Evolutionary conservation across 345 rosid genomes (phyloP).

Genomic region (Lepidium sativum): DNA sequence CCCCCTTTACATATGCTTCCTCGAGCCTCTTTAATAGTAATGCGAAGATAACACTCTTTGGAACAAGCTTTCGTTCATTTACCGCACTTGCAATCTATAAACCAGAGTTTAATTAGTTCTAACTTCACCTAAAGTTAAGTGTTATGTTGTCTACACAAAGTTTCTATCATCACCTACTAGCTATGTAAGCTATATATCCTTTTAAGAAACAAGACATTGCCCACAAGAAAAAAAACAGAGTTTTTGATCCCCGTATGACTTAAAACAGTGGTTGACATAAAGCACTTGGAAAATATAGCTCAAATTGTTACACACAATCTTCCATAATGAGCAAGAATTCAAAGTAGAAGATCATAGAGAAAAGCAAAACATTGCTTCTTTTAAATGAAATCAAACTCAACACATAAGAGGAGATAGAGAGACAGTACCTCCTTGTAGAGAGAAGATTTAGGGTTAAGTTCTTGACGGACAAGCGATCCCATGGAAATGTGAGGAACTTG

Average conservation of each 20-base stretch:
- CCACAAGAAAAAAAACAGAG: not conserved
- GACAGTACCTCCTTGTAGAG: constrained; percentile 55
- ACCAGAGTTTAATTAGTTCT: not conserved
- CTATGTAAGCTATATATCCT: not conserved
- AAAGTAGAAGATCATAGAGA: not conserved
- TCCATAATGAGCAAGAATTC: not conserved
- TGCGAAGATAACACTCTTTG: constrained; percentile 65
- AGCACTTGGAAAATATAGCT: not conserved
- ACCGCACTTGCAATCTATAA: constrained; percentile 36
- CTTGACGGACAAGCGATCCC: constrained; percentile 78
- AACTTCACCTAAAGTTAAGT: not conserved
- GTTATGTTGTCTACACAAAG: not conserved
- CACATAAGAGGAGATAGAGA: not conserved
- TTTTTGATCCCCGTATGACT: not conserved
- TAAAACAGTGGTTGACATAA: not conserved
- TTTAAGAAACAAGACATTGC: constrained; percentile 1
- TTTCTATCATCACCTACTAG: not conserved
- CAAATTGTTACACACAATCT: not conserved
- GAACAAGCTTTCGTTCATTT: constrained; percentile 64
- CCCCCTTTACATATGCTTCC: constrained; percentile 70
- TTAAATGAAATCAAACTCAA: not conserved
- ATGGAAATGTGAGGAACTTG: constrained; percentile 89
- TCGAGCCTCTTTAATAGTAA: constrained; percentile 79
- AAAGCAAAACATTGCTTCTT: not conserved
- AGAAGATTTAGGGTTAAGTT: constrained; percentile 67